Evolutionary conservation across 306 rosid genomes (phyloP).

Genomic region (Sesbania bispinosa): DNA sequence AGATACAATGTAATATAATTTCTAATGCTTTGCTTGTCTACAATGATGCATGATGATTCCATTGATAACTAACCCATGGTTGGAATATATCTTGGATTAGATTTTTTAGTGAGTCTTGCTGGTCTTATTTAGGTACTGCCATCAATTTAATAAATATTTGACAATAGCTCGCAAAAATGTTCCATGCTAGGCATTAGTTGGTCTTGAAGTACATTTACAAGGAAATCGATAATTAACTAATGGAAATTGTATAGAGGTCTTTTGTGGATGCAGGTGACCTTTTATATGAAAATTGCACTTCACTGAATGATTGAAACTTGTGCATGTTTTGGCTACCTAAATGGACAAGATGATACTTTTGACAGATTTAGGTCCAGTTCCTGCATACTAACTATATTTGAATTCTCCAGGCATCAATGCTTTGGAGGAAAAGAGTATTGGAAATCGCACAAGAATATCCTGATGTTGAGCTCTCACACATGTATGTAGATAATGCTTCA

Average conservation of each 20-base stretch:
- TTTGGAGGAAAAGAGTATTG: slow-evolving; percentile 81
- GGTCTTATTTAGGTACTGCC: not conserved
- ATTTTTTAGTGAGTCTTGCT: not conserved
- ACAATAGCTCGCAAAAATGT: not conserved
- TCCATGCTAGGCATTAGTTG: not conserved
- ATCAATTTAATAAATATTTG: not conserved
- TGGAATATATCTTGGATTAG: no score
- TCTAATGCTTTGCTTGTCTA: not conserved
- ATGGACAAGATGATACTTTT: slow-evolving; percentile 1
- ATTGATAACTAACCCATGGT: not conserved
- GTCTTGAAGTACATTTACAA: not conserved
- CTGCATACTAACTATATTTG: no score
- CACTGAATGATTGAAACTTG: not conserved
- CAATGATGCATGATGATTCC: not conserved
- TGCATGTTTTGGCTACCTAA: slow-evolving; percentile 3
- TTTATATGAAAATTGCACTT: not conserved
- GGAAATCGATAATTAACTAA: not conserved
- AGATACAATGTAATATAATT: not conserved
- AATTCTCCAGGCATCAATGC: slow-evolving; percentile 68
- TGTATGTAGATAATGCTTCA: slow-evolving; percentile 92
- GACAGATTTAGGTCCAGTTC: slow-evolving; percentile 4
- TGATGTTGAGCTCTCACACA: slow-evolving; percentile 90
- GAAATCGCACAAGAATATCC: slow-evolving; percentile 72
- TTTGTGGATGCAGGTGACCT: no score
- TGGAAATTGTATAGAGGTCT: no score